Percentiles rank a stretch among this genome's conserved stretches.
phyloP scores from a whole-genome alignment of 768 basidiomycete species.

The Lyophyllum decastes region DNA sequence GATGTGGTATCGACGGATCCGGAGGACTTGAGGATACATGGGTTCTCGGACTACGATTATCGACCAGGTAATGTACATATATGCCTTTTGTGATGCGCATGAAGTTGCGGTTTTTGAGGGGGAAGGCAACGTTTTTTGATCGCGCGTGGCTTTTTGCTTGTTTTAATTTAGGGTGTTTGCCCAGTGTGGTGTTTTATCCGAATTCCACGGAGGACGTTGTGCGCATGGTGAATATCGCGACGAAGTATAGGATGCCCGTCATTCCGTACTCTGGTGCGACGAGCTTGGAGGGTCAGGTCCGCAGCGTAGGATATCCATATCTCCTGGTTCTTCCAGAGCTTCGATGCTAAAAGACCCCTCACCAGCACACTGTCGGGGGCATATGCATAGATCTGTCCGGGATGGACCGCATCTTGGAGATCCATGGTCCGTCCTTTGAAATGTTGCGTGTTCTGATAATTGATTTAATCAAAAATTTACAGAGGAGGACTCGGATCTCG shows the following conservation, averaged over 20 bases:
- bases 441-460: not conserved
- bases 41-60: slow-evolving; percentile 53
- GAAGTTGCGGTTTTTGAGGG: not conserved
- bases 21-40: slow-evolving; percentile 54
- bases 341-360: not conserved
- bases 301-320: slow-evolving; percentile 46
- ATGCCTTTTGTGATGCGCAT: slow-evolving; percentile 9
- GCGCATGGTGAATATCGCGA: slow-evolving; percentile 72
- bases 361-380: slow-evolving; percentile 49
- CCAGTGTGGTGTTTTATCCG: slow-evolving; percentile 68
- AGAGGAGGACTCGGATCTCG: slow-evolving; percentile 73
- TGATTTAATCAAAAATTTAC: not conserved
- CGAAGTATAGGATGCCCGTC: slow-evolving; percentile 75
- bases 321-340: not conserved
- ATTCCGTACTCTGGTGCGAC: slow-evolving; percentile 83
- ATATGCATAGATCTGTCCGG: slow-evolving; percentile 79
- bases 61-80: slow-evolving; percentile 54
- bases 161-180: slow-evolving; percentile 23
- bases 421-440: slow-evolving; percentile 55
- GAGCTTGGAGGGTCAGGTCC: slow-evolving; percentile 75
- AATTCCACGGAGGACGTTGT: slow-evolving; percentile 79
- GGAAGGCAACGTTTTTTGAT: no score
- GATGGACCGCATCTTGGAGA: slow-evolving; percentile 79
- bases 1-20: slow-evolving; percentile 49
- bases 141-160: no score